Base-by-base conservation (phyloP, 768 basidiomycete genomes). In the Auricularia heimuer region DNA sequence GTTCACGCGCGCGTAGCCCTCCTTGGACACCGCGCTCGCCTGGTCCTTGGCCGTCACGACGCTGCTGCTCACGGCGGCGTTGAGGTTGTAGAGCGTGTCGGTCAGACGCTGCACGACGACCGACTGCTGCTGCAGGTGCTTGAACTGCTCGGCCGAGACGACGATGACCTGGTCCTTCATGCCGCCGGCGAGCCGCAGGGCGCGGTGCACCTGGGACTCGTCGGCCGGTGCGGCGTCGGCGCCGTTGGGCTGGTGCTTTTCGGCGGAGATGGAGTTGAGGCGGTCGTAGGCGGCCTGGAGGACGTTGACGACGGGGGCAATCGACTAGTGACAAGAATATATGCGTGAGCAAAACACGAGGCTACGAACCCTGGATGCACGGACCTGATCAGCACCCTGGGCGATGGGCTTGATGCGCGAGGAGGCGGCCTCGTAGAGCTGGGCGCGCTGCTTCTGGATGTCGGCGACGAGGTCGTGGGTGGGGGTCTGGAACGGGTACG, bases 181-280 rank as follows among this genome's bases (percentile, higher is more conserved):
- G 51, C 83, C 82, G 69, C 80, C 82, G 37, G 89, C 87, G 62
- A 93, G 81, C 44, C 79, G 78, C 67, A 83, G 78, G 58, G 83
- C 89, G 60, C 90, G 89, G 72, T 90, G 88, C 70, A 90, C 89
- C 75, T 92, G 91, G 69, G 84, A 89, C 73, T 88, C 82, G 68
- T 85, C 82, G 77, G 11, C 82, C 76, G 4, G 77, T 77, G 36
- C 82, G 77, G 6, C 79, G 72, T 18, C 78, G 78, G 39, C 81
- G 79, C 61, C 84, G 82, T 58, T 78, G 76, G 58, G 35, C 12
- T 6, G 12, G 12, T 7, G 7, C 24, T 62, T n/a, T 72, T 65
- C 54, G 64, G 51, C 66, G 33, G 42, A 21, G 42, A 12, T 58
- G 29, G 16, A n/a, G 61, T 75, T 68, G 16, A 77, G 67, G 66